phyloP scores from a whole-genome alignment of 2,329 filamentous ascomycete genomes.

The Verticillium nubilum region DNA sequence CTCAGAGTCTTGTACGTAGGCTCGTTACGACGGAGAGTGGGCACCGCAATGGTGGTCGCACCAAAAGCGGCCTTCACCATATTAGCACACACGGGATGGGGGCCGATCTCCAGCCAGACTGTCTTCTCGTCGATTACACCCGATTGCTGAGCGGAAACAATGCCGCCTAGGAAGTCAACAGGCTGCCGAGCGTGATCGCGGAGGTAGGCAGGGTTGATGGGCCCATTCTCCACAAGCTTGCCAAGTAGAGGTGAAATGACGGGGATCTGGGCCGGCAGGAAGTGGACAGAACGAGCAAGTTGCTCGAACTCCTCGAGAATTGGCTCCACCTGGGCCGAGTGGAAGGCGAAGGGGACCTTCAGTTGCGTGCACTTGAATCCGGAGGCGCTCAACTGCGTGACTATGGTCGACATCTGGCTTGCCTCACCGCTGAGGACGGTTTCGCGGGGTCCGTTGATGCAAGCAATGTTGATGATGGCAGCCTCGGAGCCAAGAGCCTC shows the following conservation, averaged over 20 bases:
- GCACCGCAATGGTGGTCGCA: conserved; percentile 42
- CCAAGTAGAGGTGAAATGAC: conserved; percentile 63
- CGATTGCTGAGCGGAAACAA: conserved; percentile 47
- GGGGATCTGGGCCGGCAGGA: conserved; percentile 44
- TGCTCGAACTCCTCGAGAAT: conserved; percentile 55
- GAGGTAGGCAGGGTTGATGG: conserved; percentile 54
- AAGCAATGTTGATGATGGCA: conserved; percentile 50
- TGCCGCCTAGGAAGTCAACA: conserved; percentile 58
- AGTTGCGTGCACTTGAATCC: conserved; percentile 39
- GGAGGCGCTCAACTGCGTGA: conserved; percentile 22
- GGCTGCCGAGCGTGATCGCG: conserved; percentile 55
- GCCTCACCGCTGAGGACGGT: conserved; percentile 59
- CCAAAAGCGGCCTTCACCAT: conserved; percentile 59
- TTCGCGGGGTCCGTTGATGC: conserved; percentile 70
- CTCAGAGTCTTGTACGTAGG: conserved; percentile 60
- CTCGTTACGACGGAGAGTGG: conserved; percentile 60
- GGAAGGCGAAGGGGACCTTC: conserved; percentile 48
- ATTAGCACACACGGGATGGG: conserved; percentile 61
- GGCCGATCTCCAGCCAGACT: conserved; percentile 64
- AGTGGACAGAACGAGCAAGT: conserved; percentile 22
- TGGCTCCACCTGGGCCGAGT: conserved; percentile 46
- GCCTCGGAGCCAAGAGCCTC: conserved; percentile 41
- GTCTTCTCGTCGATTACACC: conserved; percentile 56
- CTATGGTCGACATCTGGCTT: conserved; percentile 36
- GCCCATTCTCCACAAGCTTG: conserved; percentile 42